phyloP scores from a whole-genome alignment of 2,329 filamentous ascomycete species.

The Macroventuria anomochaeta region DNA sequence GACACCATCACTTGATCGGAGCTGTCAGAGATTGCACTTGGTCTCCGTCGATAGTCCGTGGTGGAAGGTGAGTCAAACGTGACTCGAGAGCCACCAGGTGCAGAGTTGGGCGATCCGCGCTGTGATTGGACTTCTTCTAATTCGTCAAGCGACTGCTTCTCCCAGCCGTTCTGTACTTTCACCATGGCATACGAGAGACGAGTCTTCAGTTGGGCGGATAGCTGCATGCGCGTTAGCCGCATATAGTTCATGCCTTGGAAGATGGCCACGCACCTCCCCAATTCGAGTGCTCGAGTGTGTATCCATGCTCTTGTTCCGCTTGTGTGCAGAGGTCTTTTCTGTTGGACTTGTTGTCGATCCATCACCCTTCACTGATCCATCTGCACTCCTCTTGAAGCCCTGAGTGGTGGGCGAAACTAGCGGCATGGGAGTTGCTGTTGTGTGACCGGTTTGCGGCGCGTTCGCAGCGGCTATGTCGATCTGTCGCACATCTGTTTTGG shows the following conservation, averaged over 20 bases:
- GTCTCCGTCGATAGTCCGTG: constrained; percentile 38
- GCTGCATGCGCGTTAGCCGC: constrained; percentile 55
- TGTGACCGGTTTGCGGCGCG: constrained; percentile 37
- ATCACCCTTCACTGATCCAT: constrained; percentile 68
- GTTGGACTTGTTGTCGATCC: constrained; percentile 20
- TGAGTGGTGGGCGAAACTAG: constrained; percentile 50
- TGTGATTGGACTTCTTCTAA: constrained; percentile 77
- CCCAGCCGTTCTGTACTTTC: constrained; percentile 88
- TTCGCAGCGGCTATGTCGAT: constrained; percentile 37
- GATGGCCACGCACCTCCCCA: constrained; percentile 69
- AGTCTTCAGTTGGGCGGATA: constrained; percentile 79
- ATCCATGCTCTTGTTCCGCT: constrained; percentile 74
- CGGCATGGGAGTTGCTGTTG: constrained; percentile 50
- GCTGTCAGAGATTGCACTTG: constrained; percentile 45
- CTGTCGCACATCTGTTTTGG: constrained; percentile 24
- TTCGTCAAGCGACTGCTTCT: constrained; percentile 77
- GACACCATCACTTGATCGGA: constrained; percentile 47
- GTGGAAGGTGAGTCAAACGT: constrained; percentile 41
- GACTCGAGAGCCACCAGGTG: constrained; percentile 54
- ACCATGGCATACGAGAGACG: constrained; percentile 92
- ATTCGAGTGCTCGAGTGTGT: constrained; percentile 70
- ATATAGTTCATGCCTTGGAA: constrained; percentile 13
- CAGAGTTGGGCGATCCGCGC: constrained; percentile 68
- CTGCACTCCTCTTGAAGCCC: constrained; percentile 76
- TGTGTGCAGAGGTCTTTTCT: constrained; percentile 59